Conservation (phyloP, 164 flowering plant genomes). For the Nelumbo lutea region DNA sequence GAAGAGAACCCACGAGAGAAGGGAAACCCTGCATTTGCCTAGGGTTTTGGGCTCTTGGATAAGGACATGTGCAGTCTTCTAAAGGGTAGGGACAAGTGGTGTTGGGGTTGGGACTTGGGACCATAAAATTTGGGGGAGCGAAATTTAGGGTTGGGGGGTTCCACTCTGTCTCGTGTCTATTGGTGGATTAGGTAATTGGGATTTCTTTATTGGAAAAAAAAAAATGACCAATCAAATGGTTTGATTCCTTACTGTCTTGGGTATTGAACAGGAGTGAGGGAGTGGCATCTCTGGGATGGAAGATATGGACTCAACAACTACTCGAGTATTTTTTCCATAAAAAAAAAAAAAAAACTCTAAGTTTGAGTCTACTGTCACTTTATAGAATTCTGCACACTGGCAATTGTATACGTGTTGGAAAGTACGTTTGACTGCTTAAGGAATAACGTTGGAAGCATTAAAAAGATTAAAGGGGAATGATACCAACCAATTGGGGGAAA, state of each 20-base stretch:
- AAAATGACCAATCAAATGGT: too few species aligned
- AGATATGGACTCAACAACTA: neutral
- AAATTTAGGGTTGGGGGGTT: neutral
- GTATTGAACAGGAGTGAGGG: neutral
- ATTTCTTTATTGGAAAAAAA: neutral
- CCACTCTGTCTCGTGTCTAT: neutral
- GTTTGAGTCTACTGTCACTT: neutral
- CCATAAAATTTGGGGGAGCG: neutral
- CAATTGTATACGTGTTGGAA: slow-evolving; percentile 8
- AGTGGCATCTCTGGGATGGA: neutral
- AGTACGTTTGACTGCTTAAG: slow-evolving; percentile 14
- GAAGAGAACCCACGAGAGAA: neutral
- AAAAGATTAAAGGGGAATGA: neutral
- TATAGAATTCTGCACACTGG: slow-evolving; percentile 19
- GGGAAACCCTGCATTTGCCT: neutral
- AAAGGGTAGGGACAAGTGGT: neutral
- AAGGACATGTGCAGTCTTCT: neutral
- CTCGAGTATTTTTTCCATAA: too few species aligned
- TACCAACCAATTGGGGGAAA: neutral
- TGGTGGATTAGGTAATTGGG: neutral
- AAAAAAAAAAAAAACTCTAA: too few species aligned
- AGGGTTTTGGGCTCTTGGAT: neutral
- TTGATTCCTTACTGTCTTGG: neutral
- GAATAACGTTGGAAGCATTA: neutral
- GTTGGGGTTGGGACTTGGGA: neutral